phyloP scores from a whole-genome alignment of 2,329 filamentous ascomycete genomes.

The Teratosphaeria gauchensis region DNA sequence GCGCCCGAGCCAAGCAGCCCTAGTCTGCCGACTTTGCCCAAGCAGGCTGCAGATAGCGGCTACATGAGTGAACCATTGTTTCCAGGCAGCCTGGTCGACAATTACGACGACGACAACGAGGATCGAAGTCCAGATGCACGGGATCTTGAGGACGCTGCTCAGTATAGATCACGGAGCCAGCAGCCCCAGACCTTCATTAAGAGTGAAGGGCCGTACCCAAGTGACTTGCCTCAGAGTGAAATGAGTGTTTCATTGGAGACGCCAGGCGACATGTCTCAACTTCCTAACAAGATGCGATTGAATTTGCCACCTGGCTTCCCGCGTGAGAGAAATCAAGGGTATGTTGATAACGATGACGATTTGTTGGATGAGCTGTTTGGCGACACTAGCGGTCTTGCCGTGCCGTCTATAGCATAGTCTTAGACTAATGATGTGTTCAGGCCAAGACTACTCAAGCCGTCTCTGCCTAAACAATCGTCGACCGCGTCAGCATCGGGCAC shows the following conservation, averaged over 20 bases:
- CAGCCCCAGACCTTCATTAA: slow-evolving; percentile 17
- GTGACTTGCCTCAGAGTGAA: slow-evolving; percentile 6
- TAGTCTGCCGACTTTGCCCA: slow-evolving; percentile 43
- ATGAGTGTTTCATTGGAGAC: slow-evolving; percentile 12
- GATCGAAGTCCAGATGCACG: slow-evolving; percentile 28
- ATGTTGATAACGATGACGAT: slow-evolving; percentile 14
- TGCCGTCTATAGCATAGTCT: slow-evolving; percentile 1
- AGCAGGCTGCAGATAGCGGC: slow-evolving; percentile 52
- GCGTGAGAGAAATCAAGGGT: slow-evolving; percentile 14
- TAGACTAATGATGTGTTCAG: slow-evolving; percentile 6
- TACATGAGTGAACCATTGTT: slow-evolving; percentile 53
- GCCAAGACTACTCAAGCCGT: background rate
- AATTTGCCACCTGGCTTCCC: slow-evolving; percentile 10
- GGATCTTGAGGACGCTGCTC: slow-evolving; percentile 25
- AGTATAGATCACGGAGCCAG: slow-evolving; percentile 20
- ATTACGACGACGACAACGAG: slow-evolving; percentile 54
- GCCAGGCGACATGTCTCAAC: slow-evolving; percentile 16
- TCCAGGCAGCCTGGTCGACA: slow-evolving; percentile 55
- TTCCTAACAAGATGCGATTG: slow-evolving; percentile 15
- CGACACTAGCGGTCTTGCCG: background rate
- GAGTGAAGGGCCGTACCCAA: slow-evolving; percentile 11
- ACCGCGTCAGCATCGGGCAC: background rate
- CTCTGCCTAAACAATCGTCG: background rate
- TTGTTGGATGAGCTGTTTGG: slow-evolving; percentile 10
- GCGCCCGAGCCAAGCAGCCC: slow-evolving; percentile 62